These are phyloP conservation scores for Scheffersomyces lignicola DNA, from an alignment of 1,139 yeast species.

Conservation along the genomic window DNA sequence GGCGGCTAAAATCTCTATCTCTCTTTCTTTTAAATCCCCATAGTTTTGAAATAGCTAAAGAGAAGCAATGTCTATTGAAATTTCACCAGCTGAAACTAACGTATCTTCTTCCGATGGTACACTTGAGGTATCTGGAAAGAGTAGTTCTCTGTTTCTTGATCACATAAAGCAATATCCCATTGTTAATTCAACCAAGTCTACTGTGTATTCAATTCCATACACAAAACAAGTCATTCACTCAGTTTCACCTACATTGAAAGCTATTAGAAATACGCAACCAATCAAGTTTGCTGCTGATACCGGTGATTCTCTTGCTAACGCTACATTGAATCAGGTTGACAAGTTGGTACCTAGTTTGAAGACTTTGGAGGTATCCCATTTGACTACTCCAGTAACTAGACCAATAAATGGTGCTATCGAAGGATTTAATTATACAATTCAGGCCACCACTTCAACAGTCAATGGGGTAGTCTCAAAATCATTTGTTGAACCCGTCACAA, in stretches of 20 bases:
- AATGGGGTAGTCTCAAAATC: conserved; percentile 17
- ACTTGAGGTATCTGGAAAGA: too few relatives aligned
- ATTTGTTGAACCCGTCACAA: conserved; percentile 44
- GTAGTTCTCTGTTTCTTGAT: conserved; percentile 1
- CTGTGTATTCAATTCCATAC: conserved; percentile 21
- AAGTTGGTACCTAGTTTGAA: conserved; percentile 33
- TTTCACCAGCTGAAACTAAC: not conserved
- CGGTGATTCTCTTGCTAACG: conserved; percentile 32
- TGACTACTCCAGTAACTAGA: conserved; percentile 42
- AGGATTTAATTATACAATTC: conserved; percentile 31
- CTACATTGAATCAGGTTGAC: conserved; percentile 37
- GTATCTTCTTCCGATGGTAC: too few relatives aligned
- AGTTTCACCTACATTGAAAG: conserved; percentile 17
- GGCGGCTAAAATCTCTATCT: conserved; percentile 1
- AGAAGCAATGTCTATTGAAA: conserved; percentile 2
- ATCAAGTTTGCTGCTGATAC: conserved; percentile 23
- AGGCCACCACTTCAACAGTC: conserved; percentile 23
- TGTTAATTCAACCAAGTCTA: conserved; percentile 18
- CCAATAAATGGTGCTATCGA: conserved; percentile 39
- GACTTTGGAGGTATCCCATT: conserved; percentile 37
- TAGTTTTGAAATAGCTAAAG: not conserved
- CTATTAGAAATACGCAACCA: conserved; percentile 25
- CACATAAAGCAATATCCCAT: conserved; percentile 29
- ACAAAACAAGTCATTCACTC: conserved; percentile 14
- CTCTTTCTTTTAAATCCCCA: not conserved